These are phyloP conservation scores for Ophiostoma himal-ulmi DNA, from an alignment of 2,329 filamentous ascomycete genomes.

Conservation along the genomic window DNA sequence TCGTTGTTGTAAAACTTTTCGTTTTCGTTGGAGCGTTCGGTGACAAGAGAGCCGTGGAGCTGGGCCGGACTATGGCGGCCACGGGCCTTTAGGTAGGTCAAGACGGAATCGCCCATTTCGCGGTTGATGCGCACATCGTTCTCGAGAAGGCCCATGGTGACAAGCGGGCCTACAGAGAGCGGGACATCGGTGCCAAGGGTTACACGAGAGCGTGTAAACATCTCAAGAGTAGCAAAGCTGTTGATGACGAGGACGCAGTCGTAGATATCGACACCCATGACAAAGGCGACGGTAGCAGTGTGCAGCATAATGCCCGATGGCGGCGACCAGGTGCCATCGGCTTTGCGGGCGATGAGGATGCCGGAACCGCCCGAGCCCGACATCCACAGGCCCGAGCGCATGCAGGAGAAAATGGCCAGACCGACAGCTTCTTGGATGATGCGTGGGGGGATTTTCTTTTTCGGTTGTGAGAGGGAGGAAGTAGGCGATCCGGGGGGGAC, in stretches of 20 bases:
- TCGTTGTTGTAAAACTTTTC: constrained; percentile 49
- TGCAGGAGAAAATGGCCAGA: constrained; percentile 89
- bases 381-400: constrained; percentile 88
- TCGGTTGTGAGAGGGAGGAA: constrained; percentile 44
- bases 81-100: constrained; percentile 54
- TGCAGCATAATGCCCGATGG: constrained; percentile 88
- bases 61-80: constrained; percentile 52
- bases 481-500: constrained; percentile 22
- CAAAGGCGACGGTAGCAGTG: constrained; percentile 80
- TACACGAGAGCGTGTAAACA: constrained; percentile 71
- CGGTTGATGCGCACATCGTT: constrained; percentile 41
- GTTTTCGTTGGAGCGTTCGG: constrained; percentile 54
- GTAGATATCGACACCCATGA: constrained; percentile 90
- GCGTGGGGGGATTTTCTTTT: constrained; percentile 77
- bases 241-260: constrained; percentile 94
- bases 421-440: constrained; percentile 87
- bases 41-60: constrained; percentile 51
- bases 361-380: constrained; percentile 88
- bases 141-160: constrained; percentile 47
- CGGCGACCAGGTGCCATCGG: constrained; percentile 63
- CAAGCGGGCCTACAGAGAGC: constrained; percentile 50
- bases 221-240: constrained; percentile 73
- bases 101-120: constrained; percentile 49
- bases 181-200: constrained; percentile 48
- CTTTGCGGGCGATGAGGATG: constrained; percentile 74